Base-by-base conservation (phyloP, 768 basidiomycete genomes). In the Arthromyces matolae region DNA sequence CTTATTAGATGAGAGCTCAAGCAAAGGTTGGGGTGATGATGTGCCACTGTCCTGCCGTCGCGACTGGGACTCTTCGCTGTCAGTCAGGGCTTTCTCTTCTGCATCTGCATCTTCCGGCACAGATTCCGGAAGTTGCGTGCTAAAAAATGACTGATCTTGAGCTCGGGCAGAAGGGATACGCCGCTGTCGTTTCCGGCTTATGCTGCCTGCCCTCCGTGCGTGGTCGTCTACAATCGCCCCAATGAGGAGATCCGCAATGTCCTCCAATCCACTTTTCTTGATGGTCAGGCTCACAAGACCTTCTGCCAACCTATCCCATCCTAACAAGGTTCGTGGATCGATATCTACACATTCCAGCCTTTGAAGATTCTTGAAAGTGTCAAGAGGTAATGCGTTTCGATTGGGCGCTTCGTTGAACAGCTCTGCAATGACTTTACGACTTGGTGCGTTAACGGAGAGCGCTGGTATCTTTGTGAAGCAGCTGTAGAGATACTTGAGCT, bases 401-500 rank as follows among this genome's bases (percentile, higher is more conserved):
- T 79, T 79, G 1, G 87, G 83, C 3, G 83, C 73, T 44, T 91
- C 87, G 28, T 78, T 72, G 4, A 75, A 70, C 9, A 91, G 73
- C 61, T 91, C 91, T 5, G 76, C 62, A 20, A 94, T 83, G 55
- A 80, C 67, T 46, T 80, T 81, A 39, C 75, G 74, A 36, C 79
- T 79, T 0, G 88, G 86, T 2, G 84, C 75, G 50, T 72, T 76
- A 46, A 94, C 67, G 6, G 73, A 68, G 31, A 95, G 72, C 1
- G 91, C 85, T 13, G 93, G 93, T 0, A 96, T 71, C 67, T 89
- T 92, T 35, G 91, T 96, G 71, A 95, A 91, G 61, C 84, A 80
- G 62, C 90, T 91, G 70, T 83, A 95, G 52, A 94, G 76, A 65
- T 84, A 91, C 63, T 83, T 92, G 64, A 95, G 81, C 58, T 92